phyloP scores from a whole-genome alignment of 257 asterid species.

The Paulownia fortunei region DNA sequence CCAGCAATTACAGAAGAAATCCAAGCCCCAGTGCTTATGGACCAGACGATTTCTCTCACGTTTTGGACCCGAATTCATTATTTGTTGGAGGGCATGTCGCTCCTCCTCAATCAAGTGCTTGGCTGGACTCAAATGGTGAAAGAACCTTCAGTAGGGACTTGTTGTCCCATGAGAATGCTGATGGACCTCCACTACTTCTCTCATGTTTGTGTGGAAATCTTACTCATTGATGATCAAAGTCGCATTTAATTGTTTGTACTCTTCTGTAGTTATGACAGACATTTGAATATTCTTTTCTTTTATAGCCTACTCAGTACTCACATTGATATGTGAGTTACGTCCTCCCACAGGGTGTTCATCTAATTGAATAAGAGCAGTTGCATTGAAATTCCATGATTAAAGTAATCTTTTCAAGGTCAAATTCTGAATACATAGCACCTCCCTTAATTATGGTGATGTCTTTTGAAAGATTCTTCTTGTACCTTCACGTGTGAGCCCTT shows the following conservation, averaged over 20 bases:
- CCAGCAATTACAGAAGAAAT: constrained; percentile 36
- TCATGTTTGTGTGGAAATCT: constrained; percentile 67
- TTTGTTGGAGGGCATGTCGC: constrained; percentile 54
- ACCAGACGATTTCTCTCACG: constrained; percentile 51
- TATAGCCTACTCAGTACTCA: background rate
- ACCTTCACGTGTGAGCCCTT: background rate
- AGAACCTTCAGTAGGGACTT: constrained; percentile 39
- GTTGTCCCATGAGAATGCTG: constrained; percentile 42
- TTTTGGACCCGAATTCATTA: constrained; percentile 44
- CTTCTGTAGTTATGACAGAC: background rate
- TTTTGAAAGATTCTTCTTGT: constrained; percentile 17
- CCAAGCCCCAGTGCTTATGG: constrained; percentile 39
- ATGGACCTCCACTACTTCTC: constrained; percentile 53
- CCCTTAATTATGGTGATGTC: constrained; percentile 8
- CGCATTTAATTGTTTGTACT: background rate
- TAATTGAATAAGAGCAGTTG: constrained; percentile 18
- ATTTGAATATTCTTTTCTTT: constrained; percentile 19
- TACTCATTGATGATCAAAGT: constrained; percentile 36
- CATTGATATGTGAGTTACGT: background rate
- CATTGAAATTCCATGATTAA: constrained; percentile 24
- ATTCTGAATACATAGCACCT: background rate
- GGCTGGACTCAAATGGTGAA: constrained; percentile 23
- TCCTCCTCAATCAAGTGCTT: constrained; percentile 43
- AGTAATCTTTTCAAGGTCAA: constrained; percentile 19
- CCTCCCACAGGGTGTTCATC: constrained; percentile 4